Base-by-base conservation (phyloP, 2,329 filamentous ascomycete species). In the Botrytis fabae region DNA sequence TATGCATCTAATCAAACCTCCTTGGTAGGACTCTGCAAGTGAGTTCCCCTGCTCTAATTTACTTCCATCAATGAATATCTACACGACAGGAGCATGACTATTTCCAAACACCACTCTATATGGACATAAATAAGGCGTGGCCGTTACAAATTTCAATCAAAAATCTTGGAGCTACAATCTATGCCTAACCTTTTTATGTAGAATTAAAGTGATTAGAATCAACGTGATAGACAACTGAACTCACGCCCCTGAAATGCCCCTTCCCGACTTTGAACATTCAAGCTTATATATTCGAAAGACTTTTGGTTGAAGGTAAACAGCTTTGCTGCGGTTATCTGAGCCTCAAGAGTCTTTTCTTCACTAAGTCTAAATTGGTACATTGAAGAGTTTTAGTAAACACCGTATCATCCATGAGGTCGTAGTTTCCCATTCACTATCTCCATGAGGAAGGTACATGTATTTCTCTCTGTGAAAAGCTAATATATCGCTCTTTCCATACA, bases 181-280 rank as follows among this genome's bases (percentile, higher is more conserved):
- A 28, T 28, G 51, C 51, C 14, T 14, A 2, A 57, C 18, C 1
- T 28, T 57, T 1, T 18, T 14, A 4, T 28, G 28, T 57, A 1
- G 2, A 18, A 18, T 28, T 28, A 18, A 9, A 5, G 0, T 35
- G 35, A 35, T 35, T 5, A 35, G 35, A 35, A 35, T 5, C 35
- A 7, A 7, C 35, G 18, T 28, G 20, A 22, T 12, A 4, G 18
- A 35, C 10, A 5, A 22, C 35, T 8, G 32, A 59, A 4, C 0
- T 10, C 8, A 3, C 18, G 16, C 7, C 16, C 8, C 2, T 5
- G 4, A 10, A 2, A 59, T 35, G 0, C 1, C 22, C 0, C 8
- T 59, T 59, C 0, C 18, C 18, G 5, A 12, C 0, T 35, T 32
- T 5, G 4, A 59, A 32, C 4, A 22, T 59, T 22, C 5, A 32